Conservation (phyloP, 139 green algal genomes). For the Yamagishiella unicocca region DNA sequence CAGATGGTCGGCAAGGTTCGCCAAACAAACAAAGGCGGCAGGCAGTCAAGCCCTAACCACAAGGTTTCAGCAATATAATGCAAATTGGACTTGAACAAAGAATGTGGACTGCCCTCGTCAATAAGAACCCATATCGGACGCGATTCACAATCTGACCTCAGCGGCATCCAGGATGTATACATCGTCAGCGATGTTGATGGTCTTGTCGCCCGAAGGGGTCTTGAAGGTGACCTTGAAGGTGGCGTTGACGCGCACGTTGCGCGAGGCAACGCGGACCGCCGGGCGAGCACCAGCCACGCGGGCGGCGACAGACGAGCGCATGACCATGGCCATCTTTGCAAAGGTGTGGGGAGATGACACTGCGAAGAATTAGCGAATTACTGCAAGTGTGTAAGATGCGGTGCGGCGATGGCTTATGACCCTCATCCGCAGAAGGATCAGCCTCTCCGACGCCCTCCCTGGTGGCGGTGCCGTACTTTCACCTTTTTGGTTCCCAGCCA, state of each 20-base stretch:
- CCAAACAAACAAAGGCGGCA: no score
- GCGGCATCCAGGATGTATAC: constrained; percentile 79
- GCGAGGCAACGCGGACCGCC: constrained; percentile 25
- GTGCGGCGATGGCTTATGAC: not conserved
- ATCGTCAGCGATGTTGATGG: constrained; percentile 69
- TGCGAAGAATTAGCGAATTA: not conserved
- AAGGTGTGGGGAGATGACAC: not conserved
- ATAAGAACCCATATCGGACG: no score
- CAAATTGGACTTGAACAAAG: no score
- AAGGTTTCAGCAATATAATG: no score
- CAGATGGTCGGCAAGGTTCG: no score
- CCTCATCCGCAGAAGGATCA: constrained; percentile 5
- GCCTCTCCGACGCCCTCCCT: constrained; percentile 9
- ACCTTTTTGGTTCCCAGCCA: constrained; percentile 1
- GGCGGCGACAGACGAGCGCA: constrained; percentile 43
- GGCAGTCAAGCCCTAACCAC: no score
- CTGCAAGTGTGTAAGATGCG: not conserved
- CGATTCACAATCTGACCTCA: constrained; percentile 55
- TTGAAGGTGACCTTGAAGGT: constrained; percentile 84
- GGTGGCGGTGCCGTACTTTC: not conserved
- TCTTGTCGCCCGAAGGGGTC: constrained; percentile 64
- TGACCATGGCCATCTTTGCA: constrained; percentile 47
- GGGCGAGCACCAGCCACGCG: constrained; percentile 24
- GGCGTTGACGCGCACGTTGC: constrained; percentile 50
- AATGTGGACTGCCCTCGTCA: no score